Conservation (phyloP, 2,329 filamentous ascomycete species). For the Fusarium mangiferae region DNA sequence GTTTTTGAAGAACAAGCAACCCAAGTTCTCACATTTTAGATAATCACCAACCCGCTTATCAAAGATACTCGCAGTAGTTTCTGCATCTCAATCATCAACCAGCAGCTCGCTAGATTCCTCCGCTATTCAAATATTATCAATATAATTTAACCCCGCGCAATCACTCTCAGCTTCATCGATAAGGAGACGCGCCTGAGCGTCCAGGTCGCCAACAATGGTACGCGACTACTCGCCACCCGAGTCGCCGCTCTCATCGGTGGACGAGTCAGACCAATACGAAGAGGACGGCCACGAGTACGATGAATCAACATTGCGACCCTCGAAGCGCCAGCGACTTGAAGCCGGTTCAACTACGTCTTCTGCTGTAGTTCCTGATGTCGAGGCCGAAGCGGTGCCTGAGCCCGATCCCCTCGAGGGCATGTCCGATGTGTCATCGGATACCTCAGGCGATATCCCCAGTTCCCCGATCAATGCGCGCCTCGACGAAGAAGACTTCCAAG, state of each 20-base stretch:
- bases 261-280: slow-evolving; percentile 58
- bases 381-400: slow-evolving; percentile 59
- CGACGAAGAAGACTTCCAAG: slow-evolving; percentile 79
- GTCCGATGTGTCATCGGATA: slow-evolving; percentile 88
- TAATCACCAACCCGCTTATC: slow-evolving; percentile 13
- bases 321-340: slow-evolving; percentile 60
- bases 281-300: slow-evolving; percentile 58
- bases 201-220: slow-evolving; percentile 49
- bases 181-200: slow-evolving; percentile 36
- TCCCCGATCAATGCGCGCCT: slow-evolving; percentile 73
- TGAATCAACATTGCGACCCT: slow-evolving; percentile 54
- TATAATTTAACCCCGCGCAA: not conserved
- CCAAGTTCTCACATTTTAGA: slow-evolving; percentile 22
- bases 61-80: slow-evolving; percentile 1
- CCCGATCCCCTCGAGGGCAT: slow-evolving; percentile 66
- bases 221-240: slow-evolving; percentile 54
- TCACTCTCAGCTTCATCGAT: slow-evolving; percentile 8
- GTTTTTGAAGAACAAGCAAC: slow-evolving; percentile 31
- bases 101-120: not conserved
- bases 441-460: slow-evolving; percentile 83
- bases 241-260: slow-evolving; percentile 60
- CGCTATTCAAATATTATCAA: not conserved
- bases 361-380: slow-evolving; percentile 54
- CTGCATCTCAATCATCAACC: not conserved
- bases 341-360: slow-evolving; percentile 59